phyloP scores from a whole-genome alignment of 78 protist genomes.

The Carpediemonas membranifera region DNA sequence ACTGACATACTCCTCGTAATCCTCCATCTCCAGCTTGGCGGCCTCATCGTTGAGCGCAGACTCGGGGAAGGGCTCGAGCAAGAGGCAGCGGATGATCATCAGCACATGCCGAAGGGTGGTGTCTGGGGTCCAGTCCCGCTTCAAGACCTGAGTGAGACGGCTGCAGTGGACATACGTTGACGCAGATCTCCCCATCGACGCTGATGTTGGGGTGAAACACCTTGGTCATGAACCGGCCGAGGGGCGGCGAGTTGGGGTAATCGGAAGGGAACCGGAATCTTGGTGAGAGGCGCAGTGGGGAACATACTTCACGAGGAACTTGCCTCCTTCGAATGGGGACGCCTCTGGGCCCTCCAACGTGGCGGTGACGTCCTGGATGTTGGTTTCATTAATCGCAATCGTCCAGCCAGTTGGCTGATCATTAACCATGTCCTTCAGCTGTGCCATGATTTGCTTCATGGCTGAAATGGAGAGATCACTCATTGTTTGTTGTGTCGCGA shows the following conservation, averaged over 20 bases:
- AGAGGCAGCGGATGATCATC: slow-evolving; percentile 64
- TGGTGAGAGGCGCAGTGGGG: neutral
- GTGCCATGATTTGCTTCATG: too few species aligned
- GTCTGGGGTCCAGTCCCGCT: slow-evolving; percentile 86
- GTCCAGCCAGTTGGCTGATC: too few species aligned
- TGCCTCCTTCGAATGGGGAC: slow-evolving; percentile 3
- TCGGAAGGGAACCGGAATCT: neutral
- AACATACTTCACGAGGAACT: too few species aligned
- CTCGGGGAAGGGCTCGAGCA: slow-evolving; percentile 92
- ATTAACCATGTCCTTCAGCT: too few species aligned
- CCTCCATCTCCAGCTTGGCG: too few species aligned
- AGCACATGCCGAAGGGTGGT: slow-evolving; percentile 71
- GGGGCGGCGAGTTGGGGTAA: neutral
- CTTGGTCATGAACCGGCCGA: neutral
- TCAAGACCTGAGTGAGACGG: too few species aligned
- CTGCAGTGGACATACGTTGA: too few species aligned
- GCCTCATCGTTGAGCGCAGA: slow-evolving; percentile 96
- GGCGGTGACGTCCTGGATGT: too few species aligned
- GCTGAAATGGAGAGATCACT: too few species aligned
- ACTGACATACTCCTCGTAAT: slow-evolving; percentile 61
- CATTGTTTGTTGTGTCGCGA: too few species aligned
- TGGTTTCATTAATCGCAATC: too few species aligned
- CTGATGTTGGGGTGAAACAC: slow-evolving; percentile 1
- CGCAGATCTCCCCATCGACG: slow-evolving; percentile 86
- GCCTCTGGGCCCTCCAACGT: neutral